These are phyloP conservation scores for Lasiodiplodia gonubiensis DNA, from an alignment of 2,329 filamentous ascomycete genomes.

Conservation along the genomic window DNA sequence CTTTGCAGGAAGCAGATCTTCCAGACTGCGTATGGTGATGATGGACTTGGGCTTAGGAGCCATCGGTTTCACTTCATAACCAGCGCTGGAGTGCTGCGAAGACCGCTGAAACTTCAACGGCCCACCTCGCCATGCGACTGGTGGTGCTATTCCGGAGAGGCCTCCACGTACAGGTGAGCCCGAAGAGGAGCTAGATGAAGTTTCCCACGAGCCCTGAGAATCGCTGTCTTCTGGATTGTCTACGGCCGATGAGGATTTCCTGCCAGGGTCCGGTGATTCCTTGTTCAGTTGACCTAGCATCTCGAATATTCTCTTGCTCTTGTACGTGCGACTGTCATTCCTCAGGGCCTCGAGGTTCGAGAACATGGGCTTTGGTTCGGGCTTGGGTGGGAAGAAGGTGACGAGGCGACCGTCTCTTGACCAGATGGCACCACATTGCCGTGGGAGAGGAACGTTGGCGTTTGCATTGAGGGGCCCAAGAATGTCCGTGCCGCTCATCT, in stretches of 20 bases:
- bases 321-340: conserved; percentile 54
- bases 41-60: conserved; percentile 66
- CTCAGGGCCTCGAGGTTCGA: conserved; percentile 53
- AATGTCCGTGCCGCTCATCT: conserved; percentile 57
- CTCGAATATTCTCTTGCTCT: conserved; percentile 64
- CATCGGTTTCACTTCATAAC: conserved; percentile 31
- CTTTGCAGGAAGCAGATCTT: conserved; percentile 77
- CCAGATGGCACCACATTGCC: conserved; percentile 64
- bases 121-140: conserved; percentile 58
- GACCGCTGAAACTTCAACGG: conserved; percentile 63
- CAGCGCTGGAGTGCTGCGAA: conserved; percentile 43
- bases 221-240: conserved; percentile 39
- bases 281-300: conserved; percentile 66
- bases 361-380: conserved; percentile 57
- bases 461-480: conserved; percentile 64
- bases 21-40: conserved; percentile 74
- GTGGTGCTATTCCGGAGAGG: conserved; percentile 48
- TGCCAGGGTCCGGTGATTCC: conserved; percentile 55
- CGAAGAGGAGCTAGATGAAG: conserved; percentile 44
- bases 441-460: conserved; percentile 67
- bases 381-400: conserved; percentile 62
- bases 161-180: conserved; percentile 36
- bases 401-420: conserved; percentile 62
- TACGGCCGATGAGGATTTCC: conserved; percentile 39
- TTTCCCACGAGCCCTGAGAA: conserved; percentile 29